A percentile compares a stretch with the other conserved stretches of the same genome.
Evolutionary conservation across 139 green algal genomes (phyloP).

Genomic region (Closterium sp.): DNA sequence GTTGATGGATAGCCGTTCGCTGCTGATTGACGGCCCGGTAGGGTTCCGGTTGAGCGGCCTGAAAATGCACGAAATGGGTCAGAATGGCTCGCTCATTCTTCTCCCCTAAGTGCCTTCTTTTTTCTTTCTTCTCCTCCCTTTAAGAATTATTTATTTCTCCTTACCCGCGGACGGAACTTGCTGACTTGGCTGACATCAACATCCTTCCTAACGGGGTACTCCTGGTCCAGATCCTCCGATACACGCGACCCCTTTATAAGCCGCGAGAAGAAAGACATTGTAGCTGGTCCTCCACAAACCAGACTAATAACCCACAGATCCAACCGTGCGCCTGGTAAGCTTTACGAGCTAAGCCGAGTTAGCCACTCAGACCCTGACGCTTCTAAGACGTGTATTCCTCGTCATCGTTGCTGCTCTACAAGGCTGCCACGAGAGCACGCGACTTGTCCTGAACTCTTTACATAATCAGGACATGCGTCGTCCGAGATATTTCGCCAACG

Average conservation of each 20-base stretch:
- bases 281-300: not conserved
- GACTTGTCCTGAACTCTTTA: not conserved
- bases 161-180: conserved; percentile 24
- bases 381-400: not conserved
- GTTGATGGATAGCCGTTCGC: not conserved
- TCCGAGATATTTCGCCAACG: not conserved
- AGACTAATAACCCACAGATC: not conserved
- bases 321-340: not conserved
- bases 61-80: not conserved
- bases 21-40: not conserved
- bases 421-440: not conserved
- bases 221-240: conserved; percentile 24
- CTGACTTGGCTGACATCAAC: not conserved
- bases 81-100: not conserved
- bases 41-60: not conserved
- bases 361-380: not conserved
- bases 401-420: not conserved
- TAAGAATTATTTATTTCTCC: not conserved
- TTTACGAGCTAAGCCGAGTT: not conserved
- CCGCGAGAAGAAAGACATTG: not conserved
- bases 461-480: not conserved
- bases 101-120: no score
- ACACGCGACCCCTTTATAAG: conserved; percentile 17
- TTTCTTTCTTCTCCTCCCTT: not conserved
- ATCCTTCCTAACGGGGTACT: conserved; percentile 26